Percentiles rank a stretch among this genome's conserved stretches.
Conservation (phyloP, 495 filamentous ascomycete species). For the Elasticomyces elasticus region DNA sequence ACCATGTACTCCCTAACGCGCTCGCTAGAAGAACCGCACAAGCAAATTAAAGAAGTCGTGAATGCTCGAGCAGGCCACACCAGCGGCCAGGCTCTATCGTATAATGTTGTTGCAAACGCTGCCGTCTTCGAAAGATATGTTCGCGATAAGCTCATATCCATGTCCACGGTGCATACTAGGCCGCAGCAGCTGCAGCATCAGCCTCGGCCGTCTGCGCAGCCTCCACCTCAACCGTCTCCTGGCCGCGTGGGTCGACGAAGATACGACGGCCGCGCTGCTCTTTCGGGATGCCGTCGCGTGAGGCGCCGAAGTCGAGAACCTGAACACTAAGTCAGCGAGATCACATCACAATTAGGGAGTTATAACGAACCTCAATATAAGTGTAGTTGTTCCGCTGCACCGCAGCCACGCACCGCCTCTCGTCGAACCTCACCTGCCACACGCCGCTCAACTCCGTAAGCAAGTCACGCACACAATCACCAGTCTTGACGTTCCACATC, state of each 20-base stretch:
- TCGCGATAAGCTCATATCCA: neutral
- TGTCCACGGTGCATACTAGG: neutral
- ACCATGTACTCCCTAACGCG: too few relatives aligned
- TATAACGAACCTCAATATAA: slow-evolving; percentile 77
- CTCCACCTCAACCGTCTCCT: slow-evolving; percentile 29
- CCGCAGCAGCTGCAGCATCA: neutral
- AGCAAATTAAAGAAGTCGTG: too few relatives aligned
- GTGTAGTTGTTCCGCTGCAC: slow-evolving; percentile 88
- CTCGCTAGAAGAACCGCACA: too few relatives aligned
- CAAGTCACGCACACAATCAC: slow-evolving; percentile 86
- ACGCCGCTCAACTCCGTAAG: slow-evolving; percentile 92
- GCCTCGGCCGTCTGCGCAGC: neutral
- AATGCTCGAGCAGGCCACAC: too few relatives aligned
- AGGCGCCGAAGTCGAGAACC: slow-evolving; percentile 61
- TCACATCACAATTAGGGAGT: neutral
- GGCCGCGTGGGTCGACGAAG: slow-evolving; percentile 50
- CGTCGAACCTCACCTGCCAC: slow-evolving; percentile 98
- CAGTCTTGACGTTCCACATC: slow-evolving; percentile 94
- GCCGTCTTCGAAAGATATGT: too few relatives aligned
- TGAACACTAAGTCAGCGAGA: slow-evolving; percentile 3
- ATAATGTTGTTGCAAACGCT: too few relatives aligned
- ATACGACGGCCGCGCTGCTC: slow-evolving; percentile 71
- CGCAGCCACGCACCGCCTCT: slow-evolving; percentile 87
- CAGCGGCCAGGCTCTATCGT: too few relatives aligned
- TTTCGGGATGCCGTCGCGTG: slow-evolving; percentile 42